A percentile compares a stretch with the other conserved stretches of the same genome.
These are phyloP conservation scores for Pneumocystis oryctolagi DNA, from an alignment of 1,139 yeast genomes.

Conservation along the genomic window DNA sequence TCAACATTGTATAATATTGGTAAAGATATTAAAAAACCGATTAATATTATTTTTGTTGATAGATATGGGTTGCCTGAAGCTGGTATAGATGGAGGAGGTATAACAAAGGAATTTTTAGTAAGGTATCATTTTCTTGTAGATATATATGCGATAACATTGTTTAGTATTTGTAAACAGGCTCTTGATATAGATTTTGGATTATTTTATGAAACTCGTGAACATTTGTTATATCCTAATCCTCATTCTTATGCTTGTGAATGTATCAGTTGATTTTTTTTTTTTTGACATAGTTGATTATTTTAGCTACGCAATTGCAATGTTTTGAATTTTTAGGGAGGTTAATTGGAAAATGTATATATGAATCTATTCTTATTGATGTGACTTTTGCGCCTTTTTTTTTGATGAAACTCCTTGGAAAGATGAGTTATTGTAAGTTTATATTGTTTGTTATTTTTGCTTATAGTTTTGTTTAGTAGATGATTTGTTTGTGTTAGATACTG, in stretches of 20 bases:
- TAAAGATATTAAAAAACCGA: constrained; percentile 39
- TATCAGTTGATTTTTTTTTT: background rate
- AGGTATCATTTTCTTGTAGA: background rate
- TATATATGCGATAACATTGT: background rate
- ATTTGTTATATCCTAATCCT: constrained; percentile 63
- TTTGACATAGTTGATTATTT: constrained; percentile 19
- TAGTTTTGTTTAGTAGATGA: constrained; percentile 58
- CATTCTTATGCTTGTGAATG: constrained; percentile 23
- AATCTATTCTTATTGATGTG: constrained; percentile 63
- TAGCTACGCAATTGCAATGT: constrained; percentile 25
- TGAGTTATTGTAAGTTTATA: constrained; percentile 13
- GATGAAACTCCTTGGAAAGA: constrained; percentile 40
- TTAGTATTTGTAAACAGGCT: constrained; percentile 51
- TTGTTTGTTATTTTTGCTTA: constrained; percentile 11
- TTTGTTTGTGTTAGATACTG: constrained; percentile 52
- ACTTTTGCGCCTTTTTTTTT: constrained; percentile 79
- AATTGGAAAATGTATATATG: constrained; percentile 83
- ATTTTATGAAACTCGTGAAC: constrained; percentile 42
- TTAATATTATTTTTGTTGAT: constrained; percentile 54
- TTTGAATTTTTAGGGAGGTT: constrained; percentile 60
- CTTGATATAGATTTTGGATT: constrained; percentile 35
- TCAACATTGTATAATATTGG: constrained; percentile 37
- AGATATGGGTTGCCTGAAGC: constrained; percentile 63
- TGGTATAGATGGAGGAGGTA: constrained; percentile 95
- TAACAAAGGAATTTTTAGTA: constrained; percentile 80